Base-by-base conservation (phyloP, 257 asterid species). In the Solanum megistacrolobum region DNA sequence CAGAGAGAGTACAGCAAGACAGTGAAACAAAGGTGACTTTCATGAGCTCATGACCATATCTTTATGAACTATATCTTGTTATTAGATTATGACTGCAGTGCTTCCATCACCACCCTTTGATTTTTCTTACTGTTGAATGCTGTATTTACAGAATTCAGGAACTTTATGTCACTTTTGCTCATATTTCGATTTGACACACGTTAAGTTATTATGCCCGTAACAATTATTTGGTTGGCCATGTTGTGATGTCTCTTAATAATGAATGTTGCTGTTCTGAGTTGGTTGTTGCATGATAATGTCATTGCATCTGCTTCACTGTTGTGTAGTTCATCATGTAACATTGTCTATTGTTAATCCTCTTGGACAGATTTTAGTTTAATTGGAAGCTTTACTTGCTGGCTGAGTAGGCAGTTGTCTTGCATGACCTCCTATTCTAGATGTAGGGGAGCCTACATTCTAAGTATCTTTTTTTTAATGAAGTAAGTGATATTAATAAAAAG, bases 1-100 rank as follows among this genome's bases (percentile, higher is more conserved):
- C 92, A 83, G 98, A 97, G 92, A 94, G 98, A 91, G 91, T 90
- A 88, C 92, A 92, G 88, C 95, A 94, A 90, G 98, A 97, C 88
- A 89, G 92, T 87, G 86, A 86, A 87, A 25, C 86, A 68, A 92
- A 92, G 98, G 99, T 95, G 83, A 86, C 88, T 84, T 66, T 88
- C 20, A 23, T 76, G 41, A 38, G n/a, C 84, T 78, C 84, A 41
- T 76, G 60, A 12, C 25, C 65, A 41, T 27, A 25, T 79, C 32
- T 23, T 79, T 43, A 8, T 79, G 65, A 79, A 14, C 38, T 79
- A 43, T 27, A 79, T 52, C 36, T 27, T 27, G 85, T 43, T 79
- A 27, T 43, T 43, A 43, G 31, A 43, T 43, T 27, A 79, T 79
- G 62, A 25, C 5, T 41, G 36, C 39, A 16, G 39, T 25, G 39